Conservation (phyloP, 2,329 filamentous ascomycete species). For the Hypoxylon sp. region DNA sequence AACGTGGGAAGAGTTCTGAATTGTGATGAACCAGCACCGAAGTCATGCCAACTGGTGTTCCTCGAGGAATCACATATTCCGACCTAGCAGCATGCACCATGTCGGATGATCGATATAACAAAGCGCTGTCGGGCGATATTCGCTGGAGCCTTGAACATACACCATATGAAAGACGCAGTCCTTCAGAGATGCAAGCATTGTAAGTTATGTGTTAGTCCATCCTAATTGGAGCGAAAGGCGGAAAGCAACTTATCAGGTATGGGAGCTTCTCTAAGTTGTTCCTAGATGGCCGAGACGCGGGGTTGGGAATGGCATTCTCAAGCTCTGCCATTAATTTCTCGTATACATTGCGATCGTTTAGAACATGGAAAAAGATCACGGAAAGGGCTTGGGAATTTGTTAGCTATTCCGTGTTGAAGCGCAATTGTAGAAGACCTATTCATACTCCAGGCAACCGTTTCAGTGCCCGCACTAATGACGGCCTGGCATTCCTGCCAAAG, state of each 20-base stretch:
- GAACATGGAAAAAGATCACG: constrained; percentile 19
- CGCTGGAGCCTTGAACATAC: constrained; percentile 18
- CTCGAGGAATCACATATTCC: constrained; percentile 17
- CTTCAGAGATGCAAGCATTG: constrained; percentile 28
- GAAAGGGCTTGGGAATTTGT: constrained; percentile 10
- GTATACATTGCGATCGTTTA: constrained; percentile 17
- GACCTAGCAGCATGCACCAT: background rate
- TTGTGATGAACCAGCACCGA: constrained; percentile 13
- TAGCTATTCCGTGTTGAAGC: background rate
- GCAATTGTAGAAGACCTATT: background rate
- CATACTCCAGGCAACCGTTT: constrained; percentile 42
- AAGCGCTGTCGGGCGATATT: constrained; percentile 24
- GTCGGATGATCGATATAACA: constrained; percentile 17
- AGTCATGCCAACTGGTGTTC: constrained; percentile 19
- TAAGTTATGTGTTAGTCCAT: background rate
- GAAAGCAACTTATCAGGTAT: constrained; percentile 20
- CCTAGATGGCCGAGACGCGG: constrained; percentile 2
- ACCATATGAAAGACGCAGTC: constrained; percentile 21
- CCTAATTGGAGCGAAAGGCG: too few relatives aligned
- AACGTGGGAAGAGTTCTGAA: constrained; percentile 3
- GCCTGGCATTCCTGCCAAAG: constrained; percentile 37
- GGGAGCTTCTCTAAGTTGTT: constrained; percentile 31
- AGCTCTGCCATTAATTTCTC: constrained; percentile 19
- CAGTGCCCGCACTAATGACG: constrained; percentile 49
- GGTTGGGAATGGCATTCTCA: constrained; percentile 18